Percentiles rank a stretch among this genome's conserved stretches.
Conservation (phyloP, 2,329 filamentous ascomycete genomes). For the Exophiala aquamarina region DNA sequence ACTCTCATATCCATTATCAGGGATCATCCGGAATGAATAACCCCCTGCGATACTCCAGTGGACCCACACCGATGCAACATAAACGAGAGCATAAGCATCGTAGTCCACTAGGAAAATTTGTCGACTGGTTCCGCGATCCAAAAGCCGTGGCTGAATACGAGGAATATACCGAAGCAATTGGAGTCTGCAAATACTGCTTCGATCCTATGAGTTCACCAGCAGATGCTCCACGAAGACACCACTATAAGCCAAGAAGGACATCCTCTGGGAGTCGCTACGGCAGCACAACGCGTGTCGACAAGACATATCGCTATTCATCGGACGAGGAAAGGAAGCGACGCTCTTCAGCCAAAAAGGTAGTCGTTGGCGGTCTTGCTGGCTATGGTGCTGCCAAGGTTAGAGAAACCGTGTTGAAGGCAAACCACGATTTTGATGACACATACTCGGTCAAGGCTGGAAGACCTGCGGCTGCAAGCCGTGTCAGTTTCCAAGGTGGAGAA, state of each 20-base stretch:
- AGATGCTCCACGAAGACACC: constrained; percentile 62
- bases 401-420: constrained; percentile 52
- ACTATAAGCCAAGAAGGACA: constrained; percentile 44
- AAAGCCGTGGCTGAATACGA: constrained; percentile 67
- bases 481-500: constrained; percentile 25
- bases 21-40: constrained; percentile 19
- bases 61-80: constrained; percentile 16
- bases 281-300: constrained; percentile 53
- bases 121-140: constrained; percentile 63
- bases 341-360: constrained; percentile 51
- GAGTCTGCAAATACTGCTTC: constrained; percentile 65
- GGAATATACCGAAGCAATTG: constrained; percentile 67
- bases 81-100: constrained; percentile 41
- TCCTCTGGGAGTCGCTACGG: constrained; percentile 35
- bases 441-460: constrained; percentile 59
- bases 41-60: background rate
- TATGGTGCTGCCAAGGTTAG: constrained; percentile 54
- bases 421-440: constrained; percentile 59
- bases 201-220: constrained; percentile 57
- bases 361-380: constrained; percentile 52
- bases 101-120: constrained; percentile 56
- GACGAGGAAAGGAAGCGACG: constrained; percentile 48
- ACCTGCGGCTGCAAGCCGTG: constrained; percentile 34
- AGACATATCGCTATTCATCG: constrained; percentile 59
- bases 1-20: no score